A percentile compares a stretch with the other conserved stretches of the same genome.
Conservation (phyloP, 179 eudicot species). For the Heliamphora pulchella region DNA sequence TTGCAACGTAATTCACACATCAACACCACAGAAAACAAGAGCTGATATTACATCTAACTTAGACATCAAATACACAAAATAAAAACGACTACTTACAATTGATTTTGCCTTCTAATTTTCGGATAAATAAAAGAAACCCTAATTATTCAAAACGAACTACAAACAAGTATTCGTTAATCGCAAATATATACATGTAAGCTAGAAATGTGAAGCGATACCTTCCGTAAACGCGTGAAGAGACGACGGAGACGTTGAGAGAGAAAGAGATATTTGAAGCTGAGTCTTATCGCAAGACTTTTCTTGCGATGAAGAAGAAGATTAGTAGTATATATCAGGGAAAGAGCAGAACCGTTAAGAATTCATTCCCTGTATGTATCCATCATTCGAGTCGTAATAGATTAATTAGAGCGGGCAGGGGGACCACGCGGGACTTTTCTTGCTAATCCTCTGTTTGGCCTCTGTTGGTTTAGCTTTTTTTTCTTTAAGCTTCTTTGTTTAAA, state of each 20-base stretch:
- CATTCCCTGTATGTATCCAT: too few relatives aligned
- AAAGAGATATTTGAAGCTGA: not conserved
- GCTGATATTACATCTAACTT: not conserved
- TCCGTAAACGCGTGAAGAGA: not conserved
- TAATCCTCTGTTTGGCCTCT: too few relatives aligned
- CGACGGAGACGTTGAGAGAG: not conserved
- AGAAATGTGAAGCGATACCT: constrained; percentile 5
- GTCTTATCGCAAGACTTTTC: too few relatives aligned
- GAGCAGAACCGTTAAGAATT: too few relatives aligned
- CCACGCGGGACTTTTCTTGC: too few relatives aligned
- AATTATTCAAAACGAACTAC: too few relatives aligned
- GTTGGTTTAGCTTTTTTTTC: too few relatives aligned
- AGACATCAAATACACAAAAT: not conserved
- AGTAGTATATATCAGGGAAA: too few relatives aligned
- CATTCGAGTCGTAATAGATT: too few relatives aligned
- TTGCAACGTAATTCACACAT: not conserved
- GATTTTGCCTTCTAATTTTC: not conserved
- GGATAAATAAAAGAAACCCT: not conserved
- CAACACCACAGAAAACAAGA: not conserved
- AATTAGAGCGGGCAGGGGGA: too few relatives aligned
- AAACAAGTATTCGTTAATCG: not conserved
- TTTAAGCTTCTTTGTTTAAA: too few relatives aligned
- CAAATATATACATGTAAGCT: not conserved
- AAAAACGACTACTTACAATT: not conserved
- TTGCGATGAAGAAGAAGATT: too few relatives aligned